These are phyloP conservation scores for Phytopythium kandeliae DNA, from an alignment of 352 stramenopile genomes.

Conservation along the genomic window DNA sequence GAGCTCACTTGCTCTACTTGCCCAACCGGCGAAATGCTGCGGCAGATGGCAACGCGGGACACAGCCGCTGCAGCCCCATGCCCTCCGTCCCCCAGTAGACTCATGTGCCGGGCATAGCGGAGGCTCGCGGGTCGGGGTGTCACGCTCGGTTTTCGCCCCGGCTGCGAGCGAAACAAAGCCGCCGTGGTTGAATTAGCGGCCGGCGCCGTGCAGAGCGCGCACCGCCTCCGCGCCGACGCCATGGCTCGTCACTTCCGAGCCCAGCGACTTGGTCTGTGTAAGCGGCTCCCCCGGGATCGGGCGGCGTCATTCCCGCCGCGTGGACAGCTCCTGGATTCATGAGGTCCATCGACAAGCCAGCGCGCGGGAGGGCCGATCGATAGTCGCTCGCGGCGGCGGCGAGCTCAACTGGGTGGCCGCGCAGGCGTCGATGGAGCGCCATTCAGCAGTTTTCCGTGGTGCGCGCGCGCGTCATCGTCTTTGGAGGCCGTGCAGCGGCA, in stretches of 20 bases:
- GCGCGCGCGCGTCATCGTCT: constrained; percentile 5
- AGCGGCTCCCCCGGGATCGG: too few species aligned
- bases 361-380: too few species aligned
- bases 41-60: too few species aligned
- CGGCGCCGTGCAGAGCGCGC: neutral
- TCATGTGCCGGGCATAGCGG: too few species aligned
- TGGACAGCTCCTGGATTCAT: neutral
- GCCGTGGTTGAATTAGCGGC: constrained; percentile 5
- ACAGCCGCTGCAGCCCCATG: neutral
- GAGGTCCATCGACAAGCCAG: too few species aligned
- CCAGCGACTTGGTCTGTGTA: neutral
- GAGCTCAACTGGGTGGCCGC: too few species aligned
- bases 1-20: too few species aligned
- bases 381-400: too few species aligned
- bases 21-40: too few species aligned
- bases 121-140: neutral
- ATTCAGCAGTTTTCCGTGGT: constrained; percentile 15
- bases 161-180: neutral
- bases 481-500: neutral
- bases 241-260: neutral
- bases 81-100: neutral
- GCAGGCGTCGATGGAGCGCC: neutral
- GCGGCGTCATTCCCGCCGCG: constrained; percentile 2
- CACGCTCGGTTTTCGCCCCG: neutral
- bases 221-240: neutral